Evolutionary conservation across 225 moss, liverwort and hornwort genomes (phyloP), one percentile per base, ranked within the genome.

Genomic region (Physcomitrium patens): DNA sequence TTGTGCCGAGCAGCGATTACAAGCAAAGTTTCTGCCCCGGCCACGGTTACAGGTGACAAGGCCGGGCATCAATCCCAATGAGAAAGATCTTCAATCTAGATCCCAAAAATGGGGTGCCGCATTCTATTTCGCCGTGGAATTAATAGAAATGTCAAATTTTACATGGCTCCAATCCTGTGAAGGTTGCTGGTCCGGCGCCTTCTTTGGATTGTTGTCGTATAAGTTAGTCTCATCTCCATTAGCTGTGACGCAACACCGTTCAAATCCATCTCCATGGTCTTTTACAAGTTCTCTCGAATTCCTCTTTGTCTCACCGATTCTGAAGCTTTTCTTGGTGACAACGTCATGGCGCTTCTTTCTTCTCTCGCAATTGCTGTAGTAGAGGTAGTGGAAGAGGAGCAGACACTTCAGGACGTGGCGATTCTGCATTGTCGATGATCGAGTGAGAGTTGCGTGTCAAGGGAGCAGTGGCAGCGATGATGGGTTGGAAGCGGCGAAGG

Each of bases 401-500:
- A 17, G 72, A 69, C 28, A 63, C 9, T 44, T 9, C 65, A 41
- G 13, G 67, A 53, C 20, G 67, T 45, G 31, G 31, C 46, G 53
- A 22, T 8, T 42, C 50, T 31, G 63, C 77, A 71, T 74, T 77
- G 78, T 20, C 17, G 56, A 53, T 71, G 62, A 56, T 77, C 28
- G 75, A 54, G 31, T 64, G 22, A 56, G 22, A 65, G 64, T 10
- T 58, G 20, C 24, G 46, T 15, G 20, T 48, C 24, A 10, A 43
- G 18, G 31, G 12, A 10, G 15, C 20, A 6, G 54, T 37, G 31
- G 26, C 11, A 74, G 66, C 67, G 63, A 75, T 75, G 78, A 78
- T 60, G 76, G 76, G 76, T 49, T 68, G 76, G 68, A 67, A 58
- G 50, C 64, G 72, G 59, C 41, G 78, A 15, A 24, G 42, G 46